Evolutionary conservation across 2,329 filamentous ascomycete species (phyloP), one percentile per base, ranked within the genome.

Genomic region (Mycogone perniciosa): DNA sequence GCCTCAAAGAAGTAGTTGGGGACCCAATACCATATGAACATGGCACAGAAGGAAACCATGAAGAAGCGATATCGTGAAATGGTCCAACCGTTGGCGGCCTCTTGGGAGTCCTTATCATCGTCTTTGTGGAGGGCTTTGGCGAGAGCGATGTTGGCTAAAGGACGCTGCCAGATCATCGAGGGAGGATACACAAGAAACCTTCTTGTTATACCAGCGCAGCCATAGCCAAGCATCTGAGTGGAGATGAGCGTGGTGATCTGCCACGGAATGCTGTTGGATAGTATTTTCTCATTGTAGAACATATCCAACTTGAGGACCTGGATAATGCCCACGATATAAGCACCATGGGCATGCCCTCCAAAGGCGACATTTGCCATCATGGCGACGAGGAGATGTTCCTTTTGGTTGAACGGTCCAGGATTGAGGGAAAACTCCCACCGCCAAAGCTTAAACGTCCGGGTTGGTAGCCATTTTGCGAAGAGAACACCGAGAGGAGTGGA

Each of bases 311-410:
- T 69, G 50, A 76, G 69, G 3, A 71, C 68, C 66, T 72, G 74
- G 40, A 76, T 68, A 39, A 76, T 73, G 46, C 69, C 67, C 54
- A 61, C 69, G 2, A 75, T 71, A 56, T 76, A 76, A 0, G 73
- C 71, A 3, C 66, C 63, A 27, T 66, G 61, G 77, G 78, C 58
- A 71, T 80, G 50, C 1, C 59, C 57, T 1, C 51, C 56, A 43
- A 67, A 72, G 0, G 70, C 68, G 0, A 75, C 75, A 59, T 81
- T 81, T 31, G 81, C 76, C 74, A 78, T 77, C 53, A 77, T 74
- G n/a, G 72, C 72, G 43, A 80, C 73, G 4, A 80, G 61, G 57
- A 77, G 70, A 56, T 80, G 76, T 56, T 81, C 76, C 56, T 80
- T 81, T 51, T 73, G 72, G 51, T 69, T 76, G 59, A 80, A 80